Evolutionary conservation across 1,139 yeast species (phyloP).

Genomic region (Tardiomyces blankii): DNA sequence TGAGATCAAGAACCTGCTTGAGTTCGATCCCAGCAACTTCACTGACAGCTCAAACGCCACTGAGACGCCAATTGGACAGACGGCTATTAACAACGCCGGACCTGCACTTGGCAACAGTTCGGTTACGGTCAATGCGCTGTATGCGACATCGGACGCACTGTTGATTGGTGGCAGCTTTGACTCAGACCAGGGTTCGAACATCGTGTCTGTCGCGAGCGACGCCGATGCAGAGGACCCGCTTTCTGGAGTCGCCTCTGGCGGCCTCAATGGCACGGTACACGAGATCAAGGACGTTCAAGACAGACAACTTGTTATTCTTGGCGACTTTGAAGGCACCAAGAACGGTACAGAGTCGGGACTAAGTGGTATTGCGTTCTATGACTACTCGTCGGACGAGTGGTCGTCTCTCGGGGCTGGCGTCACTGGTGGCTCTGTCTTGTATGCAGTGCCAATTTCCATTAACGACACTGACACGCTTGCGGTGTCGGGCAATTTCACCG

Average conservation of each 20-base stretch:
- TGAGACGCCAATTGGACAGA: conserved; percentile 47
- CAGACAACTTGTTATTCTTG: neutral
- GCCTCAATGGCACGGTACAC: neutral
- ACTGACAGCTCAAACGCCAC: conserved; percentile 26
- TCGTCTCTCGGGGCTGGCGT: conserved; percentile 4
- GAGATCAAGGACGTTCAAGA: neutral
- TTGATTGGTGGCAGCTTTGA: conserved; percentile 42
- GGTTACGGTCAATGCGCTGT: conserved; percentile 26
- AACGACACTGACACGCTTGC: conserved; percentile 27
- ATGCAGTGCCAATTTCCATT: conserved; percentile 6
- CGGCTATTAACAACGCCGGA: conserved; percentile 58
- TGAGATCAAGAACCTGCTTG: conserved; percentile 64
- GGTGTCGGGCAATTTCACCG: conserved; percentile 25
- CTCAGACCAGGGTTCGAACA: conserved; percentile 18
- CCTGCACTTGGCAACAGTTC: conserved; percentile 27
- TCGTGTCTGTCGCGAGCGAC: conserved; percentile 1
- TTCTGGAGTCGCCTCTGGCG: conserved; percentile 5
- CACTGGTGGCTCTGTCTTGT: neutral
- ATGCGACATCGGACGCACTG: conserved; percentile 22
- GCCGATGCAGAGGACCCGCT: neutral
- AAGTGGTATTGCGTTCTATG: conserved; percentile 19
- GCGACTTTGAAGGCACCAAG: conserved; percentile 11
- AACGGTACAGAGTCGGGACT: conserved; percentile 18
- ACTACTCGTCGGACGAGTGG: conserved; percentile 16
- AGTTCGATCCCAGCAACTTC: conserved; percentile 65